A percentile compares a stretch with the other conserved stretches of the same genome.
Conservation (phyloP, 768 basidiomycete species). For the Leccinum variicolor region DNA sequence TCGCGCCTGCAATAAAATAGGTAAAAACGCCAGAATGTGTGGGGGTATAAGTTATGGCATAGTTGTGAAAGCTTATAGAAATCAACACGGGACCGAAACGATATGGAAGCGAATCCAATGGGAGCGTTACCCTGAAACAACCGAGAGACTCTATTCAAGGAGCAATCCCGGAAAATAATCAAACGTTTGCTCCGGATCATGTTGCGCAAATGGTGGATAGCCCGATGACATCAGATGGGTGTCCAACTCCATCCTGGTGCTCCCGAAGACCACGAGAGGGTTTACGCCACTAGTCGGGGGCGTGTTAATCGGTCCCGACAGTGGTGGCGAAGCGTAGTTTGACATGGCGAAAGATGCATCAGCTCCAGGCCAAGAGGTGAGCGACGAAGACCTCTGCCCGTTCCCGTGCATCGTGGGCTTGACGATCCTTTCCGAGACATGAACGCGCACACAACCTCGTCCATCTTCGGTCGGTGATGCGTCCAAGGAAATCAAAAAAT, state of each 20-base stretch:
- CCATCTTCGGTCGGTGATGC: constrained; percentile 60
- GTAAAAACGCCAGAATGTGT: background rate
- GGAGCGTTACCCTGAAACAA: background rate
- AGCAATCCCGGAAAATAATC: constrained; percentile 28
- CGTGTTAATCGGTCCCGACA: constrained; percentile 36
- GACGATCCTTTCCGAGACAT: constrained; percentile 46
- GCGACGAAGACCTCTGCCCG: constrained; percentile 17
- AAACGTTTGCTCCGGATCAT: constrained; percentile 24
- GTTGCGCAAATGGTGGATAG: constrained; percentile 31
- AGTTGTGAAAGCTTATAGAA: constrained; percentile 8
- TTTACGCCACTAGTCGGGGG: constrained; percentile 34
- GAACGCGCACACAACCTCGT: constrained; percentile 71
- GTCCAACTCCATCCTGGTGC: constrained; percentile 30
- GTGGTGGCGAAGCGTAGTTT: constrained; percentile 31
- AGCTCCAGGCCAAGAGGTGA: constrained; percentile 26
- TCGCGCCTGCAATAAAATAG: constrained; percentile 1
- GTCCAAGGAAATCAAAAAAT: constrained; percentile 73
- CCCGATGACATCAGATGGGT: constrained; percentile 20
- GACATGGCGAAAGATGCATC: constrained; percentile 17
- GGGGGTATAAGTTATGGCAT: constrained; percentile 17
- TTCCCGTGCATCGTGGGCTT: constrained; percentile 9
- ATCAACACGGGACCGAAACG: background rate
- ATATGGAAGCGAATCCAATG: background rate
- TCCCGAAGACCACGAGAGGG: constrained; percentile 55
- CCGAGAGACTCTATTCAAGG: constrained; percentile 18